Conservation (phyloP, 306 rosid species). For the Cyclanthera cordifolia region DNA sequence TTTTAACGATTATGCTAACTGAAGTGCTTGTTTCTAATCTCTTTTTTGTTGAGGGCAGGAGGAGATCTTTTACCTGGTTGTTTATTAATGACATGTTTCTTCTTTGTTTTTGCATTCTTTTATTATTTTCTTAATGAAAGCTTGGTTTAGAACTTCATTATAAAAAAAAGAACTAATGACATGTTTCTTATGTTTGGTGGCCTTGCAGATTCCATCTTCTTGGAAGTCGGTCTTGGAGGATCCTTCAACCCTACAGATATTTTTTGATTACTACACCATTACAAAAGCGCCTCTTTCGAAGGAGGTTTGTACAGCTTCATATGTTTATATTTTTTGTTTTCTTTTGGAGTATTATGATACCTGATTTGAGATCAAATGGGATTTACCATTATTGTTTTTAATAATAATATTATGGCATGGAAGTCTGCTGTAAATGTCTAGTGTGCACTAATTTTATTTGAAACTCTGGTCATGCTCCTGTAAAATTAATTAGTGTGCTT, state of each 20-base stretch:
- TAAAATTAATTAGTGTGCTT: background rate
- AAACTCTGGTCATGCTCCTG: background rate
- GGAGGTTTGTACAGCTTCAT: constrained; percentile 54
- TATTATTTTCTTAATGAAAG: too few relatives aligned
- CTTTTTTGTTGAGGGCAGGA: background rate
- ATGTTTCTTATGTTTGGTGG: constrained; percentile 15
- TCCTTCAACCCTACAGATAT: constrained; percentile 75
- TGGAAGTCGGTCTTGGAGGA: constrained; percentile 94
- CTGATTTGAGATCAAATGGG: constrained; percentile 5
- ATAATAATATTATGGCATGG: background rate
- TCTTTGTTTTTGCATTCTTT: too few relatives aligned
- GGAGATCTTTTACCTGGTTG: background rate
- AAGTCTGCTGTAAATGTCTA: background rate
- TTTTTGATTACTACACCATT: constrained; percentile 83
- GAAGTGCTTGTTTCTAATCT: background rate
- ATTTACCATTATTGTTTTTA: background rate
- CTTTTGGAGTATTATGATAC: background rate
- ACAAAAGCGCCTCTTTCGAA: constrained; percentile 88
- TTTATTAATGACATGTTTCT: background rate
- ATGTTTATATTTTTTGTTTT: background rate
- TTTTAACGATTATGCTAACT: background rate
- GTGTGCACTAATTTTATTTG: background rate
- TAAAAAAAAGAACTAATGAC: background rate
- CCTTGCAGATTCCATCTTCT: constrained; percentile 76
- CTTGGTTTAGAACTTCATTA: too few relatives aligned